Percentiles rank a stretch among this genome's conserved stretches.
phyloP scores from a whole-genome alignment of 768 basidiomycete genomes.

The Boletus rex-veris region DNA sequence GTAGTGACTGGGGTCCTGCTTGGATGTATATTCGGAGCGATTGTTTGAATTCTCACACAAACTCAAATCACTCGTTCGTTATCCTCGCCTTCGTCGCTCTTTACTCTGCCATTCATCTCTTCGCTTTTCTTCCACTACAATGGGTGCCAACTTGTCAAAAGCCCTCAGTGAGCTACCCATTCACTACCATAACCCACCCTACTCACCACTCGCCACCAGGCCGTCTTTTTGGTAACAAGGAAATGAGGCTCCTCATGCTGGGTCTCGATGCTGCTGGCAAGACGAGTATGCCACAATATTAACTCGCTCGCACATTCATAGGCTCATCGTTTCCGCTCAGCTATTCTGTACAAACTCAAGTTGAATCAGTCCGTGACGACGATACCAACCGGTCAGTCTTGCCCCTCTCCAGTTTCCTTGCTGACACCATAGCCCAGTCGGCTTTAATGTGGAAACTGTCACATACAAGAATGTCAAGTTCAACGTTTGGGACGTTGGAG shows the following conservation, averaged over 20 bases:
- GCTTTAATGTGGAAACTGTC: conserved; percentile 99
- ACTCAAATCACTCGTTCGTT: background rate
- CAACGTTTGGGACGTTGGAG: conserved; percentile 96
- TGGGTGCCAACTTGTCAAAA: conserved; percentile 89
- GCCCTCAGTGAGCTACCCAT: conserved; percentile 54
- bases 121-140: conserved; percentile 35
- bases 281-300: conserved; percentile 67
- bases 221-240: conserved; percentile 97
- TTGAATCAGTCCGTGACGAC: conserved; percentile 98
- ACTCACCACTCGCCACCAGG: conserved; percentile 41
- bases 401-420: background rate
- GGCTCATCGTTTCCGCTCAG: conserved; percentile 40
- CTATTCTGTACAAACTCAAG: conserved; percentile 98
- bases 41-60: conserved; percentile 23
- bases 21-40: conserved; percentile 12
- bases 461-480: conserved; percentile 98
- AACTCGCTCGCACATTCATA: background rate
- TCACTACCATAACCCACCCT: background rate
- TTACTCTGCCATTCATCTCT: conserved; percentile 40
- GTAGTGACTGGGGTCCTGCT: conserved; percentile 31
- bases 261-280: conserved; percentile 98
- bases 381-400: conserved; percentile 79
- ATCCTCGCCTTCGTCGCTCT: conserved; percentile 52
- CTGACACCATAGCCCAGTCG: conserved; percentile 51
- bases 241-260: conserved; percentile 97